These are phyloP conservation scores for Microbotryum intermedium DNA, from an alignment of 1,284 basidiomycete genomes.

Conservation along the genomic window DNA sequence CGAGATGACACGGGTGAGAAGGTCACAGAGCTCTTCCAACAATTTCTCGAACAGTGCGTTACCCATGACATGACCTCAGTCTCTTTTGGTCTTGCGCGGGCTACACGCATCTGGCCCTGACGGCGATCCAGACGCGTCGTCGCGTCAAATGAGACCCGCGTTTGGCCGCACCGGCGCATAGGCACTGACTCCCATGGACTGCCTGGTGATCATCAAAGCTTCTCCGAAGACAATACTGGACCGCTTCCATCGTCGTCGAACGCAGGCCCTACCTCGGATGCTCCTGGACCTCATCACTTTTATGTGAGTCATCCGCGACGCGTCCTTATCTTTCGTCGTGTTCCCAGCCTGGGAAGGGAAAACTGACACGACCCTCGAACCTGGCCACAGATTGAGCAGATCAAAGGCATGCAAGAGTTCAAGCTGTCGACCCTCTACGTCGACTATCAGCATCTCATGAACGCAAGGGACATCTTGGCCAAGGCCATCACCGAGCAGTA, in stretches of 20 bases:
- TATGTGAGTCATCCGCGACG: slow-evolving; percentile 34
- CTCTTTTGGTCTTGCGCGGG: no score
- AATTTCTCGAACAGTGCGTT: slow-evolving; percentile 78
- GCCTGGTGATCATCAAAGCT: slow-evolving; percentile 46
- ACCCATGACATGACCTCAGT: no score
- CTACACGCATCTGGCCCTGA: no score
- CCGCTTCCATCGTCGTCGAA: slow-evolving; percentile 62
- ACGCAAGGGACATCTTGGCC: slow-evolving; percentile 82
- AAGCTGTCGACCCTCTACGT: slow-evolving; percentile 92
- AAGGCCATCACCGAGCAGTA: slow-evolving; percentile 89
- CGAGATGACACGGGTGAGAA: slow-evolving; percentile 88
- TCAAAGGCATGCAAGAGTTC: slow-evolving; percentile 85
- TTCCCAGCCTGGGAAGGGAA: background rate
- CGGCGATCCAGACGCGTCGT: no score
- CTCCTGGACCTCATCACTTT: slow-evolving; percentile 43
- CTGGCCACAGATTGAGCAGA: slow-evolving; percentile 77
- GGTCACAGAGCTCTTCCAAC: slow-evolving; percentile 79
- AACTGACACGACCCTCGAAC: slow-evolving; percentile 44
- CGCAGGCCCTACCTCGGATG: slow-evolving; percentile 47
- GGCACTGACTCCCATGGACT: no score
- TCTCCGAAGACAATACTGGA: slow-evolving; percentile 59
- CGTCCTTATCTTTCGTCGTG: no score
- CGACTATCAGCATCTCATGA: slow-evolving; percentile 83
- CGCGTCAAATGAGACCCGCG: background rate
- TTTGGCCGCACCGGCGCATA: no score